phyloP scores from a whole-genome alignment of 257 asterid species.

The Nemophila menziesii region DNA sequence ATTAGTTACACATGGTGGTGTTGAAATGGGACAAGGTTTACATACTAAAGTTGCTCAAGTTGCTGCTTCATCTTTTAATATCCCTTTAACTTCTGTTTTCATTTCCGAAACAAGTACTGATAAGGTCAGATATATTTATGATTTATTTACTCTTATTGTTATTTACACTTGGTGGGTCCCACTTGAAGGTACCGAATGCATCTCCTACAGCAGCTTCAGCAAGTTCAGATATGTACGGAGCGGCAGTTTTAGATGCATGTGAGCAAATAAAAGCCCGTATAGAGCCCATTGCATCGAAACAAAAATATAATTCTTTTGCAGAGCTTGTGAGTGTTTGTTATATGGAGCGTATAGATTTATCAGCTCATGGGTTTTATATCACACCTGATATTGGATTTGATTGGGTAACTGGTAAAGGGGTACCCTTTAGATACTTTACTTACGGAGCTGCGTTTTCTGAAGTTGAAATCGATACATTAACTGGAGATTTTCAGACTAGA shows the following conservation, averaged over 20 bases:
- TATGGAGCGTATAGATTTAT: slow-evolving; percentile 83
- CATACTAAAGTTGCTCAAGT: slow-evolving; percentile 95
- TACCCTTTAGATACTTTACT: slow-evolving; percentile 73
- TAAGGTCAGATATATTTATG: slow-evolving; percentile 37
- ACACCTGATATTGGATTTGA: slow-evolving; percentile 77
- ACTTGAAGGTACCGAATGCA: slow-evolving; percentile 76
- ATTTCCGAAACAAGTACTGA: slow-evolving; percentile 97
- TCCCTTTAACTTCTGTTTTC: slow-evolving; percentile 82
- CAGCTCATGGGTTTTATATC: slow-evolving; percentile 83
- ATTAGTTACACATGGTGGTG: slow-evolving; percentile 94
- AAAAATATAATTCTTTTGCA: slow-evolving; percentile 47
- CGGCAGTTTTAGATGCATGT: slow-evolving; percentile 95
- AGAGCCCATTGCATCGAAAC: slow-evolving; percentile 54
- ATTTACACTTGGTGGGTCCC: not conserved
- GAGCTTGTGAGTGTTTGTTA: slow-evolving; percentile 82
- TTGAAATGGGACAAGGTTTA: slow-evolving; percentile 99
- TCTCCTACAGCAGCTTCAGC: slow-evolving; percentile 99
- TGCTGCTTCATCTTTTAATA: slow-evolving; percentile 80
- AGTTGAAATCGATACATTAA: slow-evolving; percentile 87
- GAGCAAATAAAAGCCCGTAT: slow-evolving; percentile 86
- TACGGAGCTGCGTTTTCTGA: slow-evolving; percentile 90
- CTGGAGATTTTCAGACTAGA: slow-evolving; percentile 90
- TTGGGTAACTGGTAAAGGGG: slow-evolving; percentile 72
- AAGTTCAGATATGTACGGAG: slow-evolving; percentile 92
- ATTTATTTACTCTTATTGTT: not conserved